Evolutionary conservation across 306 rosid species (phyloP), one percentile per base, ranked within the genome.

Genomic region (Cucumis hystrix): DNA sequence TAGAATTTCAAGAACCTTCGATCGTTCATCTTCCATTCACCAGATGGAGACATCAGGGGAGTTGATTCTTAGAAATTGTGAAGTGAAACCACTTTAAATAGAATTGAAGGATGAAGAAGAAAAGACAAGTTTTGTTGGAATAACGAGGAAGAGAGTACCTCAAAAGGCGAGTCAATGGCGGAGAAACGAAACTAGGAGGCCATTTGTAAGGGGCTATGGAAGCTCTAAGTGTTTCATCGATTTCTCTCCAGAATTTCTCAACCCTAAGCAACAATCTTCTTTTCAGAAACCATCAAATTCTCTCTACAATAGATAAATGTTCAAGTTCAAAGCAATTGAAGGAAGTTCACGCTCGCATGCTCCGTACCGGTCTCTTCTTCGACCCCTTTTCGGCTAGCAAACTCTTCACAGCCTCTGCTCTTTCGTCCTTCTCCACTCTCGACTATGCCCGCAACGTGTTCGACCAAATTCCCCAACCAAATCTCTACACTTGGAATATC

Each of bases 401-500:
- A 79, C 85, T 88, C 25, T 71, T 90, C 51, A 79, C 87, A 4
- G 87, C 82, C 14, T 77, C 62, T 18, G 87, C 88, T 10, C 77
- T 87, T 1, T 83, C 83, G 0, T 20, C 84, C 2, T 83, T 78
- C 82, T 84, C 95, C 6, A 79, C 79, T 77, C 88, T 86, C 77
- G 80, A 66, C 10, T 88, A 88, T 80, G 92, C 95, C 65, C 87
- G 64, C 80, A 82, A 68, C 33, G 74, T 87, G 76, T 90, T 90
- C 78, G 83, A 87, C n/a, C 85, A 85, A 87, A 88, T 90, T 77
- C 83, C 84, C 0, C 80, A 75, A 6, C 90, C 95, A 79, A 90
- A 88, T 82, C 88, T 88, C 54, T 90, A 80, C 79, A 78, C 89
- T 74, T 90, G 95, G 95, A 90, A 90, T 83, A 85, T 79, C 30